Evolutionary conservation across 192 early-diverging fungal species (phyloP).

Genomic region (Glomus cerebriforme): DNA sequence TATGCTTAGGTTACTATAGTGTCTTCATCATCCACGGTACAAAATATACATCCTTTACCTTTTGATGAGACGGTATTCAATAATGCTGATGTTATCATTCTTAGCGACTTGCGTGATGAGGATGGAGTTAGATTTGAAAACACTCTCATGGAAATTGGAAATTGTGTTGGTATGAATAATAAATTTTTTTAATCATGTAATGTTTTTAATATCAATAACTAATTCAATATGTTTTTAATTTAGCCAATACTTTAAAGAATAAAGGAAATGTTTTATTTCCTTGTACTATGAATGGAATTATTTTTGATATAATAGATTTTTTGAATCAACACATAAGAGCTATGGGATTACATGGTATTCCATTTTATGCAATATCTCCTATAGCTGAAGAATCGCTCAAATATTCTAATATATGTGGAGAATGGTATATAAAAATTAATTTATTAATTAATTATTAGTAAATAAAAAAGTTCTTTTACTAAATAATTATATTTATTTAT

Average conservation of each 20-base stretch:
- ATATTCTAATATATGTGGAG: constrained; percentile 81
- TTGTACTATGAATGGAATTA: constrained; percentile 65
- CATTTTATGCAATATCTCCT: constrained; percentile 73
- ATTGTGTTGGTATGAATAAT: background rate
- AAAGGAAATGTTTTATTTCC: constrained; percentile 73
- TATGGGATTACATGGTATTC: constrained; percentile 57
- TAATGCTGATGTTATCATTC: constrained; percentile 44
- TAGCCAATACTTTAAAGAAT: constrained; percentile 39
- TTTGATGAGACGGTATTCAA: constrained; percentile 52
- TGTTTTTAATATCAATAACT: background rate
- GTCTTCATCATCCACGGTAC: constrained; percentile 48
- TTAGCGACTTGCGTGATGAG: constrained; percentile 44
- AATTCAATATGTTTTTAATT: background rate
- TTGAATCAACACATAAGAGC: constrained; percentile 57
- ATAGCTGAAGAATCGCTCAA: constrained; percentile 76
- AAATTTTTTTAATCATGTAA: background rate
- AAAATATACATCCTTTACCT: constrained; percentile 50
- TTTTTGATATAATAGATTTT: constrained; percentile 74
- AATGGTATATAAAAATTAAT: constrained; percentile 68
- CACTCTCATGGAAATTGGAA: constrained; percentile 42
- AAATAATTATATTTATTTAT: too few relatives aligned
- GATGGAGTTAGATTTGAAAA: constrained; percentile 40
- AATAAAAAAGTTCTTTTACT: too few relatives aligned
- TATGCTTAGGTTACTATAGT: constrained; percentile 44
- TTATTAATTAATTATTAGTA: background rate